phyloP scores from a whole-genome alignment of 1,284 basidiomycete genomes.

The Rhodotorula sp. region DNA sequence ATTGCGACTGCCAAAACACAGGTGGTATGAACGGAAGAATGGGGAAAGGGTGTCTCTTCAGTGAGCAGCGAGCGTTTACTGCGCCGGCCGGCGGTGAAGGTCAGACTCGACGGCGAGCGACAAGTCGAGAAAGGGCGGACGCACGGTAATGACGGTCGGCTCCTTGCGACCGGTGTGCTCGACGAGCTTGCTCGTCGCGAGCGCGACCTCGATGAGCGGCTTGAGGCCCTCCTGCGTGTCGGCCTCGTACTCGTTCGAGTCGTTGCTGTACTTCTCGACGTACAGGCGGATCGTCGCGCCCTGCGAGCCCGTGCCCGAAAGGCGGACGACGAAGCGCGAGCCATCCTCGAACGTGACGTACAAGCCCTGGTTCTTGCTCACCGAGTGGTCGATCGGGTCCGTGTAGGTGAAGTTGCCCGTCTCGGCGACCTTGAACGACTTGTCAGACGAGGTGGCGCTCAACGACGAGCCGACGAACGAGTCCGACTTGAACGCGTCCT shows the following conservation, averaged over 20 bases:
- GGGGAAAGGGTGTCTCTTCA: not conserved
- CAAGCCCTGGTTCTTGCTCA: conserved; percentile 90
- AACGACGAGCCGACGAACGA: conserved; percentile 69
- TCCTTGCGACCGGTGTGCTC: conserved; percentile 81
- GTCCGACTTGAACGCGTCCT: conserved; percentile 65
- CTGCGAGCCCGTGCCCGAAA: conserved; percentile 92
- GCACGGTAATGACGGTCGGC: conserved; percentile 93
- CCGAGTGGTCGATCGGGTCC: conserved; percentile 92
- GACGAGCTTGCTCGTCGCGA: conserved; percentile 79
- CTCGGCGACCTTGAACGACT: conserved; percentile 75
- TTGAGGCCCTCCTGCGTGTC: conserved; percentile 87
- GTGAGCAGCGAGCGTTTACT: not conserved
- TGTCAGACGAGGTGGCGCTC: conserved; percentile 63
- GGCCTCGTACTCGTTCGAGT: conserved; percentile 69
- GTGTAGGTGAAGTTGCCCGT: conserved; percentile 92
- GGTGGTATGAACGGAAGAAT: not conserved
- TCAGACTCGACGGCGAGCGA: too few relatives aligned
- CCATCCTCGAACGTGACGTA: conserved; percentile 90
- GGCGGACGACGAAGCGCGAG: conserved; percentile 88
- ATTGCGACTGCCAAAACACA: not conserved
- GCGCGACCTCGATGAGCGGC: conserved; percentile 92
- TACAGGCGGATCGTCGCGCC: conserved; percentile 73
- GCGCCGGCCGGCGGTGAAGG: not conserved
- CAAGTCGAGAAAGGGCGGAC: conserved; percentile 44
- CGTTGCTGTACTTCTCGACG: conserved; percentile 76